A percentile compares a stretch with the other conserved stretches of the same genome.
Evolutionary conservation across 345 rosid species (phyloP).

Genomic region (Bruguiera parviflora): DNA sequence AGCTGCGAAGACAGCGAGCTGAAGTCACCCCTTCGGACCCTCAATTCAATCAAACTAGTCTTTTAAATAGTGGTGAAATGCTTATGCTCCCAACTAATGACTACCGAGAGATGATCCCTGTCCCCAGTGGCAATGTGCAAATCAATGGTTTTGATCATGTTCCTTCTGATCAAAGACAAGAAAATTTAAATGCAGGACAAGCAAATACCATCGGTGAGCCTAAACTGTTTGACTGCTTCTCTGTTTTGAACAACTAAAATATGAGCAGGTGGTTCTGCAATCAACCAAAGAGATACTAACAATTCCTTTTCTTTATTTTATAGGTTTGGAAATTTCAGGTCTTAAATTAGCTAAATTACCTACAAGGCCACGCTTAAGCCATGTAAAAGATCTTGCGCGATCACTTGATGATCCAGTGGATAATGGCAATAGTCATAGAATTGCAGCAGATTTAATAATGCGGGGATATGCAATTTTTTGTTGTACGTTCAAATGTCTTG

Average conservation of each 20-base stretch:
- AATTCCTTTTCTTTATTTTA: slow-evolving; percentile 4
- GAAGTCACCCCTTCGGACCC: slow-evolving; percentile 38
- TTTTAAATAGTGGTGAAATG: slow-evolving; percentile 15
- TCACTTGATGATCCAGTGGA: slow-evolving; percentile 38
- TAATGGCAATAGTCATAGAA: slow-evolving; percentile 18
- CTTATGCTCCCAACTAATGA: slow-evolving; percentile 19
- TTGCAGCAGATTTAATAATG: slow-evolving; percentile 27
- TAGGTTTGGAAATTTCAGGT: slow-evolving; percentile 60
- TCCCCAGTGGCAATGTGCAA: slow-evolving; percentile 22
- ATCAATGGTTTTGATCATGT: slow-evolving; percentile 19
- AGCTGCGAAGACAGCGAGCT: slow-evolving; percentile 67
- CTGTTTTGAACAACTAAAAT: not conserved
- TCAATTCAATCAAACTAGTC: slow-evolving; percentile 26
- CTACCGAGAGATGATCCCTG: slow-evolving; percentile 18
- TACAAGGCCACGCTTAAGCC: slow-evolving; percentile 57
- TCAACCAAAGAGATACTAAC: not conserved
- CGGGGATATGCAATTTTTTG: slow-evolving; percentile 31
- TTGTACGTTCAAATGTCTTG: slow-evolving; percentile 42
- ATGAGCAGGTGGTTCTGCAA: not conserved
- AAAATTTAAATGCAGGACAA: slow-evolving; percentile 19
- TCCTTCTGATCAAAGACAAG: slow-evolving; percentile 23
- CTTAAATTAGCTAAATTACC: slow-evolving; percentile 46
- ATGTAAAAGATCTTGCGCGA: slow-evolving; percentile 75
- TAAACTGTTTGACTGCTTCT: not conserved
- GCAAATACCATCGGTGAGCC: slow-evolving; percentile 44